Percentiles rank a stretch among this genome's conserved stretches.
Conservation (phyloP, 1,284 basidiomycete species). For the Heliocybe sulcata region DNA sequence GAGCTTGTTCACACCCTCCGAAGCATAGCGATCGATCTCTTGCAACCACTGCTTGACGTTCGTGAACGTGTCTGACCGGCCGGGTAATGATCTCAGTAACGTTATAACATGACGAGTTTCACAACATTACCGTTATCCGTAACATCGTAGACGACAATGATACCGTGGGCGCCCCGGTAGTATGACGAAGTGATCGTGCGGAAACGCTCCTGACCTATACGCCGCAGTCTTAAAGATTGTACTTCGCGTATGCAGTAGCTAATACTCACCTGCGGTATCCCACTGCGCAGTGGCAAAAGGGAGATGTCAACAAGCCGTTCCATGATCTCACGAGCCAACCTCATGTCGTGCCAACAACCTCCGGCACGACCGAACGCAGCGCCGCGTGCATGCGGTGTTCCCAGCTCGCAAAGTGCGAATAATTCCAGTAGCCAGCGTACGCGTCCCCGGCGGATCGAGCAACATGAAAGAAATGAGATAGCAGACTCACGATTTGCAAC, state of each 20-base stretch:
- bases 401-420: neutral
- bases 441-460: neutral
- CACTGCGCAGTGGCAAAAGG: slow-evolving; percentile 47
- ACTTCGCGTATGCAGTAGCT: slow-evolving; percentile 4
- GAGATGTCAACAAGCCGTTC: neutral
- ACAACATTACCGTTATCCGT: slow-evolving; percentile 82
- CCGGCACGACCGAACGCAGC: neutral
- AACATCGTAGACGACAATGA: slow-evolving; percentile 99
- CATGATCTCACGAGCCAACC: neutral
- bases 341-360: neutral
- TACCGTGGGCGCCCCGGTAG: slow-evolving; percentile 95
- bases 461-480: neutral
- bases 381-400: too few relatives aligned
- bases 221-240: neutral
- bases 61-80: slow-evolving; percentile 80
- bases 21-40: slow-evolving; percentile 98
- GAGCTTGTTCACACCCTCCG: slow-evolving; percentile 97
- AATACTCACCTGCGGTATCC: slow-evolving; percentile 81
- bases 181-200: slow-evolving; percentile 96
- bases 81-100: neutral
- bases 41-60: slow-evolving; percentile 99
- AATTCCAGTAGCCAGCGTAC: neutral
- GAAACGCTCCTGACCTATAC: slow-evolving; percentile 88
- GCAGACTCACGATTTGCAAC: slow-evolving; percentile 88
- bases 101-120: neutral